Evolutionary conservation across 2,329 filamentous ascomycete species (phyloP), one percentile per base, ranked within the genome.

Genomic region (Curvularia sp.): DNA sequence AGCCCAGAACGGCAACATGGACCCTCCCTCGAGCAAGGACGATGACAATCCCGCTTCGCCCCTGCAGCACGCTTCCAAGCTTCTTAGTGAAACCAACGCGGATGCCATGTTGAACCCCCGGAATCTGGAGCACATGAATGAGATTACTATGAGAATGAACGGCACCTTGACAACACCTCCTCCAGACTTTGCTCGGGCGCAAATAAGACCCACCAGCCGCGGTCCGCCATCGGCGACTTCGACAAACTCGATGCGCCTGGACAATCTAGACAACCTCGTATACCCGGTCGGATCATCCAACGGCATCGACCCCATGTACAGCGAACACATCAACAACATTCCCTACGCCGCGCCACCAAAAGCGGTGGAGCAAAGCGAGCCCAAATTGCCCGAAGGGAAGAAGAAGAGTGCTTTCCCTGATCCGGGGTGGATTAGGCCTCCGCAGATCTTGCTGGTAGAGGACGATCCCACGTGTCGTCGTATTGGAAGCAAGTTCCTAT

Each of bases 261-360:
- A 81, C 13, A 87, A 90, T 54, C 76, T 89, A 43, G 88, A 90
- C 60, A 85, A 84, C 63, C 85, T 96, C 53, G 93, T 97, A 9
- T 98, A 97, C 74, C 93, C 94, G 0, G 92, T 96, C 15, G 93
- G 93, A 18, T 88, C 93, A 64, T 95, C 89, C 0, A 91, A 96
- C 65, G 93, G 93, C 52, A 97, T 97, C 65, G 93, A 97, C 73
- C 93, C 94, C 1, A 95, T 96, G 84, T 93, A 94, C 73, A 90
- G 91, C 67, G 93, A 97, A 69, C 93, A 97, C 72, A 92, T 97
- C 72, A 88, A 94, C 79, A 97, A 96, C 74, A 96, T 97, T 55
- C 92, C 93, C 0, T 98, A 97, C 73, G 83, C 89, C 8, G 82
- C 92, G 78, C 92, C 86, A 15, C 83, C 90, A 2, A 92, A 90